Evolutionary conservation across 768 basidiomycete species (phyloP).

Genomic region (Pholiota microspora): DNA sequence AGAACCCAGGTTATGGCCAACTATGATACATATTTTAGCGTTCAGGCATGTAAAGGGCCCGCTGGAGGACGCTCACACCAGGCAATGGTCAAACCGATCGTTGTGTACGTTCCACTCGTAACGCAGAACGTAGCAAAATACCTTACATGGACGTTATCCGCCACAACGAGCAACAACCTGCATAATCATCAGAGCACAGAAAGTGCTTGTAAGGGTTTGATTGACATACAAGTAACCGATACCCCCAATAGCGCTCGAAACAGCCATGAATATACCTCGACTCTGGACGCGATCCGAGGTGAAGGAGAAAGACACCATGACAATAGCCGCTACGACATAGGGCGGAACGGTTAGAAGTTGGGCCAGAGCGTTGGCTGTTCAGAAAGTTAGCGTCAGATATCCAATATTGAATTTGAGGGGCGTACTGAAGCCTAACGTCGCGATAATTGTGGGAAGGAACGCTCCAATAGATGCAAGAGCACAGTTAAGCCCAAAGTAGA

Average conservation of each 20-base stretch:
- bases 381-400: neutral
- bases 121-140: slow-evolving; percentile 82
- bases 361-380: slow-evolving; percentile 56
- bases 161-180: slow-evolving; percentile 57
- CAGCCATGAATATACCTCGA: slow-evolving; percentile 48
- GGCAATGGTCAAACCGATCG: slow-evolving; percentile 70
- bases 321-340: slow-evolving; percentile 66
- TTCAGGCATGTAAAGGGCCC: neutral
- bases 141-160: slow-evolving; percentile 53
- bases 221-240: slow-evolving; percentile 61
- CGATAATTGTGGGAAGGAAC: slow-evolving; percentile 81
- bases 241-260: slow-evolving; percentile 43
- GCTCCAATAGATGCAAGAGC: slow-evolving; percentile 79
- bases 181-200: neutral
- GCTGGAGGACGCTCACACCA: slow-evolving; percentile 57
- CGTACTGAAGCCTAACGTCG: slow-evolving; percentile 70
- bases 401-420: slow-evolving; percentile 3
- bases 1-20: slow-evolving; percentile 73
- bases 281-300: slow-evolving; percentile 65
- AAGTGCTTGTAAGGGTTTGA: neutral
- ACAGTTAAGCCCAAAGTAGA: slow-evolving; percentile 78
- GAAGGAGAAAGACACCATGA: slow-evolving; percentile 59
- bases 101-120: slow-evolving; percentile 73
- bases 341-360: slow-evolving; percentile 82
- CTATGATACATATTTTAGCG: slow-evolving; percentile 26